Evolutionary conservation across 352 stramenopile genomes (phyloP).

Genomic region (Globisporangium abappressorium): DNA sequence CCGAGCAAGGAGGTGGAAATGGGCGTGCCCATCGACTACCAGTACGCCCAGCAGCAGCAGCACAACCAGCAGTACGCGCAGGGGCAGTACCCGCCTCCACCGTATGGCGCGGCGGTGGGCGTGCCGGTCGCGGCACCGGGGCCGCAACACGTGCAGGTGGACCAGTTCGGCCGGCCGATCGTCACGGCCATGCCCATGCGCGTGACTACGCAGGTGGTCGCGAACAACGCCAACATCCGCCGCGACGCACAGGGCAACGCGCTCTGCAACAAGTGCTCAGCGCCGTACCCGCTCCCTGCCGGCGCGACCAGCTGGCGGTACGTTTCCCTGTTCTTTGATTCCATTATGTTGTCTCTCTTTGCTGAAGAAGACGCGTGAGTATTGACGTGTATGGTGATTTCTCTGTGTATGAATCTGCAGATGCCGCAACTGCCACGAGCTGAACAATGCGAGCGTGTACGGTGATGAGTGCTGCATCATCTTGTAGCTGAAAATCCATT

Average conservation of each 20-base stretch:
- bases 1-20: conserved; percentile 17
- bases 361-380: not conserved
- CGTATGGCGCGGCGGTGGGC: conserved; percentile 3
- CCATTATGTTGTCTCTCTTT: conserved; percentile 1
- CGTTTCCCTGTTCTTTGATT: conserved; percentile 5
- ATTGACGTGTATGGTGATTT: not conserved
- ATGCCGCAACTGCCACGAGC: conserved; percentile 64
- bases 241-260: conserved; percentile 62
- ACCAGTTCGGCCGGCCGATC: conserved; percentile 24
- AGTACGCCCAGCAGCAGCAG: conserved; percentile 9
- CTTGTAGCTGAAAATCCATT: conserved; percentile 19
- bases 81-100: conserved; percentile 4
- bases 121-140: not conserved
- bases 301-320: conserved; percentile 70
- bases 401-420: conserved; percentile 16
- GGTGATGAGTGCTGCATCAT: conserved; percentile 73
- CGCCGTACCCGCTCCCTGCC: conserved; percentile 63
- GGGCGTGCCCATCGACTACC: conserved; percentile 16
- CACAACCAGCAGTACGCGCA: conserved; percentile 4
- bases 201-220: conserved; percentile 17
- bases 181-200: conserved; percentile 19
- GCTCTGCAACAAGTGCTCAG: conserved; percentile 69
- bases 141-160: conserved; percentile 16
- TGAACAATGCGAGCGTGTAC: conserved; percentile 80
- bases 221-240: conserved; percentile 31